phyloP scores from a whole-genome alignment of 306 rosid species.

The Fragaria ananassa region DNA sequence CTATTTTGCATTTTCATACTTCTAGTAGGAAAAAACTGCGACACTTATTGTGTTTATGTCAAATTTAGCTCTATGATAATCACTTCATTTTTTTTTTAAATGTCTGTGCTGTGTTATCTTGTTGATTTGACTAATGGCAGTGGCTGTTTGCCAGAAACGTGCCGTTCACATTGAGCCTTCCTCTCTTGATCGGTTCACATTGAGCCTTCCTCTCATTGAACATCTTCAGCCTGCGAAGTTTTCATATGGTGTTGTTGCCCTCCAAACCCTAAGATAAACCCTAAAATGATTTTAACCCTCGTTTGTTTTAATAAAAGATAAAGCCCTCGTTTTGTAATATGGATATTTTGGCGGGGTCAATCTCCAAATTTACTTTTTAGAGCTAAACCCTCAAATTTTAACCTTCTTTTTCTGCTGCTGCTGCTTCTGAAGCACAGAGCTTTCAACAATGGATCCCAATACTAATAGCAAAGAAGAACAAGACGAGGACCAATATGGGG shows the following conservation, averaged over 20 bases:
- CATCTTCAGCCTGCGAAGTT: too few species aligned
- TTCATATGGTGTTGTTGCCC: too few species aligned
- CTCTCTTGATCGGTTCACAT: background rate
- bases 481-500: slow-evolving; percentile 47
- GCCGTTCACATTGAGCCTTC: background rate
- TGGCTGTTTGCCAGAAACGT: background rate
- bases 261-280: too few species aligned
- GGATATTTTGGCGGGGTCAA: background rate
- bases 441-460: slow-evolving; percentile 25
- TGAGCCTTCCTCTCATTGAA: too few species aligned
- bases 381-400: background rate
- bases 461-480: background rate
- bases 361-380: background rate
- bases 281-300: too few species aligned
- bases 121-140: background rate
- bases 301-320: too few species aligned
- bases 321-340: background rate
- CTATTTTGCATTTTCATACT: background rate
- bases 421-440: background rate
- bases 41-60: background rate
- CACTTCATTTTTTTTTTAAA: background rate
- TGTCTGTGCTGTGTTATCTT: background rate
- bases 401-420: background rate
- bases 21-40: background rate
- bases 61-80: background rate